Evolutionary conservation across 2,329 filamentous ascomycete genomes (phyloP).

Genomic region (Botryotinia calthae): DNA sequence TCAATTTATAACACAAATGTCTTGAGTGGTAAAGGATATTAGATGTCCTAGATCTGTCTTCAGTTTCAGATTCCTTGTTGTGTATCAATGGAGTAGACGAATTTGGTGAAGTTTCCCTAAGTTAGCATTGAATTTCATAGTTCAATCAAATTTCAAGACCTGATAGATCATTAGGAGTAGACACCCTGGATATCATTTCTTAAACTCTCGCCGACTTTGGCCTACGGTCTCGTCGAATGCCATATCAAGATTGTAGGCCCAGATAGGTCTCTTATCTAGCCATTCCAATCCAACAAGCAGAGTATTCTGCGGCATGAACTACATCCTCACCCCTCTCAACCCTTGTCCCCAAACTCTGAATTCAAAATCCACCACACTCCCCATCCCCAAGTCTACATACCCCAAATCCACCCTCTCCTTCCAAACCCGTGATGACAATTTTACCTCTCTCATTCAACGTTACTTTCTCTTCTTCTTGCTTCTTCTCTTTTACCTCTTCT

Average conservation of each 20-base stretch:
- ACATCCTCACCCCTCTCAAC: neutral
- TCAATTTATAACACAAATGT: neutral
- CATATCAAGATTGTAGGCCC: neutral
- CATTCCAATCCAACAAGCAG: neutral
- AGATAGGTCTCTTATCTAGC: neutral
- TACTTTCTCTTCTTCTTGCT: neutral
- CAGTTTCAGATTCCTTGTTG: neutral
- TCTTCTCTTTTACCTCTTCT: neutral
- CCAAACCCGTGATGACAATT: constrained; percentile 19
- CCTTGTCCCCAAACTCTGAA: neutral
- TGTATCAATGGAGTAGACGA: neutral
- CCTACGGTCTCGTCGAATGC: neutral
- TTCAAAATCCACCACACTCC: constrained; percentile 18
- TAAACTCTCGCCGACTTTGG: neutral
- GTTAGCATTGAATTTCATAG: neutral
- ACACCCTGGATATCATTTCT: neutral
- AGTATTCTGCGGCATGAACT: neutral
- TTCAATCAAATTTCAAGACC: neutral
- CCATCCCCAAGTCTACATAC: constrained; percentile 15
- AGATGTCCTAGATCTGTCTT: neutral
- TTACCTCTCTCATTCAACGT: constrained; percentile 21
- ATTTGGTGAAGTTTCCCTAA: neutral
- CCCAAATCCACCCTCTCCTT: constrained; percentile 13
- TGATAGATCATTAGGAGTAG: neutral
- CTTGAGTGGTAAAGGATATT: neutral